Base-by-base conservation (phyloP, 1,139 yeast species). In the Chernovozyma aurita region DNA sequence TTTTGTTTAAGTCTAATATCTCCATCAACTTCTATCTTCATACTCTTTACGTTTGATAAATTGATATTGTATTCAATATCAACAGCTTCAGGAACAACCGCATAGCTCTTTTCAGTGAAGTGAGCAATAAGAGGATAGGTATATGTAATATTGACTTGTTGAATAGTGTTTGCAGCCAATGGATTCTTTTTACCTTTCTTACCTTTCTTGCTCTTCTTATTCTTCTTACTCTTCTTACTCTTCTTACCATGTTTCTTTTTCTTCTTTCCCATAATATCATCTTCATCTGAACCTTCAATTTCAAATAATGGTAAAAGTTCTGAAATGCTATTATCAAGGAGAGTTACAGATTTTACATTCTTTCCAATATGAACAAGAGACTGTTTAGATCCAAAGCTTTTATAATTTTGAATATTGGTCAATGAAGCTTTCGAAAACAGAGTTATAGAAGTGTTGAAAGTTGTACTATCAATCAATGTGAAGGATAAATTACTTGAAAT, bases 391-490 rank as follows among this genome's bases (percentile, higher is more conserved):
- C 74, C 76, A 38, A 42, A 48, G 20, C 51, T 42, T 3, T 42
- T 35, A 37, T 65, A 53, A 6, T 44, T 39, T 41, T 67, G 65
- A n/a, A 63, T 49, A 42, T 69, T 72, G 4, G 60, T 47, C 28
- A 60, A 57, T 14, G 51, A 51, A 7, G 65, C 59, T 24, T 45
- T 37, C n/a, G 68, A 57, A 29, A 42, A 46, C 14, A 55, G 44
- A 15, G 53, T 52, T 17, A 65, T 42, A 2, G 57, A 48, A n/a
- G 63, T 52, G 25, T 55, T 52, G 26, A 61, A 37, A 13, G 43
- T 36, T 3, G 60, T 44, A 7, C 73, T 75, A 46, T 64, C 57
- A 18, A 47, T 47, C 32, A 71, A 60, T 6, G 55, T 52, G 41
- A 63, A 66, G 14, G 50, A 50, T 33, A 73, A 47, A 12, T 52